Conservation (phyloP, 2,329 filamentous ascomycete species). For the Zelopaecilomyces penicillatus region DNA sequence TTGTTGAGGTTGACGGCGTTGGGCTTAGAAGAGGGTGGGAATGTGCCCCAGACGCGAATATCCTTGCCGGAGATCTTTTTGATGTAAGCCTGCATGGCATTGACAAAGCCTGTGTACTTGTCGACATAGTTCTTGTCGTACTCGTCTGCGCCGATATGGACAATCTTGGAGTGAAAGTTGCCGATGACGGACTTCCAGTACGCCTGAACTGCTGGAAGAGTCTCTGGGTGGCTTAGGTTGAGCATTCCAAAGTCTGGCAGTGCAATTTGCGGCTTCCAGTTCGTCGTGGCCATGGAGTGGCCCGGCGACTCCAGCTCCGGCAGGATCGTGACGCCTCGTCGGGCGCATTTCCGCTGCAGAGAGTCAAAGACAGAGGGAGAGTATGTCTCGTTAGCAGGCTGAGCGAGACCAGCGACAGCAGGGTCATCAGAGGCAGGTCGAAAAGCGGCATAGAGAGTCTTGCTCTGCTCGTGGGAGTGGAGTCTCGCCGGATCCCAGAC, state of each 20-base stretch:
- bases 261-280: constrained; percentile 47
- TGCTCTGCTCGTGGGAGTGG: constrained; percentile 37
- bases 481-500: constrained; percentile 41
- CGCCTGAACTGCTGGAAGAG: constrained; percentile 40
- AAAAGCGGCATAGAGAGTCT: constrained; percentile 36
- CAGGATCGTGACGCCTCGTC: constrained; percentile 42
- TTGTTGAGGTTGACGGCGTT: constrained; percentile 11
- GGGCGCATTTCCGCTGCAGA: constrained; percentile 40
- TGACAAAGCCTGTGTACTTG: constrained; percentile 41
- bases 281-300: constrained; percentile 42
- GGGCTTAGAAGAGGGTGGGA: constrained; percentile 7
- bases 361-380: constrained; percentile 33
- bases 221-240: constrained; percentile 35
- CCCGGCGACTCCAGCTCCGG: constrained; percentile 49
- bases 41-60: constrained; percentile 46
- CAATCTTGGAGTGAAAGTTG: constrained; percentile 46
- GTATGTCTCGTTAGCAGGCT: constrained; percentile 30
- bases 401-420: constrained; percentile 27
- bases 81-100: constrained; percentile 36
- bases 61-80: constrained; percentile 35
- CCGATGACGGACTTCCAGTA: constrained; percentile 46
- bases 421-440: constrained; percentile 27
- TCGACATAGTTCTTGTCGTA: constrained; percentile 36
- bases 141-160: constrained; percentile 49
- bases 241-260: constrained; percentile 38